These are phyloP conservation scores for Mycosarcoma mackinlayi DNA, from an alignment of 1,284 basidiomycete species.

Conservation along the genomic window DNA sequence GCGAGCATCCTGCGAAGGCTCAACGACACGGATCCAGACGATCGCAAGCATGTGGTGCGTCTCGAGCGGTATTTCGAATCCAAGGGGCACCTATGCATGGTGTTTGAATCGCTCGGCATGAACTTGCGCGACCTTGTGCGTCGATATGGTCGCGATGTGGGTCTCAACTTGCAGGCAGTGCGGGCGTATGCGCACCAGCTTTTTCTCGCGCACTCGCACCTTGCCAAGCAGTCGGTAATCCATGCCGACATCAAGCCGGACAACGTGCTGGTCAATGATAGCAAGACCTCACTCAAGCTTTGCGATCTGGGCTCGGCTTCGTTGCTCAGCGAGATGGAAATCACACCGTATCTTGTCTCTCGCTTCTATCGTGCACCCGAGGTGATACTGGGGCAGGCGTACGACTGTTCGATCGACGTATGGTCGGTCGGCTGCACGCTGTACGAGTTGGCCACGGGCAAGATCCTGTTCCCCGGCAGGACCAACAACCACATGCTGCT, in stretches of 20 bases:
- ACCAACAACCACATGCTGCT: constrained; percentile 96
- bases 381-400: constrained; percentile 95
- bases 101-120: constrained; percentile 94
- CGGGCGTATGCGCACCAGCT: constrained; percentile 96
- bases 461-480: constrained; percentile 95
- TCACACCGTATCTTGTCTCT: constrained; percentile 97
- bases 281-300: constrained; percentile 90
- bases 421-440: constrained; percentile 99
- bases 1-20: constrained; percentile 87
- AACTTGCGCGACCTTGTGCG: constrained; percentile 98
- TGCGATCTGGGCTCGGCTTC: constrained; percentile 97
- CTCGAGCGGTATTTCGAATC: constrained; percentile 95
- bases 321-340: constrained; percentile 91
- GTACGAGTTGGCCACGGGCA: constrained; percentile 97
- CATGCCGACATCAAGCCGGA: constrained; percentile 85
- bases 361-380: constrained; percentile 98
- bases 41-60: constrained; percentile 94
- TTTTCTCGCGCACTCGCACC: constrained; percentile 84
- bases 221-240: constrained; percentile 90
- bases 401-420: constrained; percentile 91
- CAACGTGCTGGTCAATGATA: constrained; percentile 78
- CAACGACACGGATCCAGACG: constrained; percentile 88
- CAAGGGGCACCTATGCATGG: constrained; percentile 93
- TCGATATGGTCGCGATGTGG: constrained; percentile 98
- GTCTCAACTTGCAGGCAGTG: constrained; percentile 95